Evolutionary conservation across 257 asterid species (phyloP).

Genomic region (Capsicum chinense): DNA sequence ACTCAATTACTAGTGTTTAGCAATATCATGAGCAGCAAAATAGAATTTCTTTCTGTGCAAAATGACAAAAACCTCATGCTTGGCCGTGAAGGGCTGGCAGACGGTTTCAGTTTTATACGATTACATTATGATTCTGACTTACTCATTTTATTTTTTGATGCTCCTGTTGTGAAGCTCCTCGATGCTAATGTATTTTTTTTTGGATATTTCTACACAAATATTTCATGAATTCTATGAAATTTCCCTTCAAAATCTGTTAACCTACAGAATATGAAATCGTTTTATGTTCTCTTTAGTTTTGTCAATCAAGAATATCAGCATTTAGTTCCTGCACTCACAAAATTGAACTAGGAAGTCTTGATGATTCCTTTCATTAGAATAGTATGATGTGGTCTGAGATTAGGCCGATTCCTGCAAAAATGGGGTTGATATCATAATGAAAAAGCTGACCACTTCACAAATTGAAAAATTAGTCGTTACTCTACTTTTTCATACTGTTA

Average conservation of each 20-base stretch:
- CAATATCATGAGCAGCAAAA: neutral
- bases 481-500: slow-evolving; percentile 2
- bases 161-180: slow-evolving; percentile 12
- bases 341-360: slow-evolving; percentile 7
- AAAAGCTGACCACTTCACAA: neutral
- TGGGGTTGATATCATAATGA: slow-evolving; percentile 3
- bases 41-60: neutral
- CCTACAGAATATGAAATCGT: neutral
- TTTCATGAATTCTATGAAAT: neutral
- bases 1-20: neutral
- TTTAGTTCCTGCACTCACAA: neutral
- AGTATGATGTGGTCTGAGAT: neutral
- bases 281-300: slow-evolving; percentile 7
- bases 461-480: neutral
- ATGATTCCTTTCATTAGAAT: neutral
- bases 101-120: neutral
- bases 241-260: slow-evolving; percentile 14
- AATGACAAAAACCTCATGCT: neutral
- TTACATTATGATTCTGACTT: neutral
- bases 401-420: neutral
- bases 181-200: neutral
- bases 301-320: neutral
- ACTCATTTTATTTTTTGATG: neutral
- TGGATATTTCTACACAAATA: slow-evolving; percentile 17
- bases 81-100: neutral